These are phyloP conservation scores for Sporothrix protearum DNA, from an alignment of 2,329 filamentous ascomycete species.

Conservation along the genomic window DNA sequence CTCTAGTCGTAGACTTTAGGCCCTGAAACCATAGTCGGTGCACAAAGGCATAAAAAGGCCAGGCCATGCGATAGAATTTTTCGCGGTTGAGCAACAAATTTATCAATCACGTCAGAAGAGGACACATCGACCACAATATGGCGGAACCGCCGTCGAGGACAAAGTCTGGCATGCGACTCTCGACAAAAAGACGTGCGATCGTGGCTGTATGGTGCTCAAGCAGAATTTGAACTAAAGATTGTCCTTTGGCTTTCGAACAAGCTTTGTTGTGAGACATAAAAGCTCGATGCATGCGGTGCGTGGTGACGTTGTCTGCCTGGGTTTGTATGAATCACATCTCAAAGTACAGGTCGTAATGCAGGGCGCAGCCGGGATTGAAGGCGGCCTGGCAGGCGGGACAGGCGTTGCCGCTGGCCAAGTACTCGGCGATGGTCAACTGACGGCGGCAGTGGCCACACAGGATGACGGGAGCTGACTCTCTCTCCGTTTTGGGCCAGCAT, in stretches of 20 bases:
- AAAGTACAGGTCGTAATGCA: slow-evolving; percentile 24
- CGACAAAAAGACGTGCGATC: not conserved
- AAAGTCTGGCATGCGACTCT: not conserved
- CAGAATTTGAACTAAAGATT: no score
- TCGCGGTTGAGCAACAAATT: not conserved
- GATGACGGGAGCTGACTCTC: not conserved
- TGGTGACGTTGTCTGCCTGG: not conserved
- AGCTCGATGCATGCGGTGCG: no score
- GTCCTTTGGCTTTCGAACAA: no score
- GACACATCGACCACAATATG: not conserved
- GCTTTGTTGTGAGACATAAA: no score
- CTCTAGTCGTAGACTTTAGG: no score
- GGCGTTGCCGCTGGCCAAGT: slow-evolving; percentile 12
- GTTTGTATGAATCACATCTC: slow-evolving; percentile 12
- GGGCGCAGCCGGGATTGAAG: slow-evolving; percentile 23
- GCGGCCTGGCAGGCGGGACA: slow-evolving; percentile 19
- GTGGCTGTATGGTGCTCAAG: no score
- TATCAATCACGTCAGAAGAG: not conserved
- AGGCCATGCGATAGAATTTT: not conserved
- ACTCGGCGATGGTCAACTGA: slow-evolving; percentile 21
- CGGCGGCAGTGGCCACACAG: slow-evolving; percentile 21
- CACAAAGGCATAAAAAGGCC: not conserved
- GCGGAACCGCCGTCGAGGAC: not conserved
- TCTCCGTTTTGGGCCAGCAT: slow-evolving; percentile 19
- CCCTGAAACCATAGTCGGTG: not conserved